phyloP scores from a whole-genome alignment of 2,329 filamentous ascomycete genomes.

The Dothiorella sarmentorum region DNA sequence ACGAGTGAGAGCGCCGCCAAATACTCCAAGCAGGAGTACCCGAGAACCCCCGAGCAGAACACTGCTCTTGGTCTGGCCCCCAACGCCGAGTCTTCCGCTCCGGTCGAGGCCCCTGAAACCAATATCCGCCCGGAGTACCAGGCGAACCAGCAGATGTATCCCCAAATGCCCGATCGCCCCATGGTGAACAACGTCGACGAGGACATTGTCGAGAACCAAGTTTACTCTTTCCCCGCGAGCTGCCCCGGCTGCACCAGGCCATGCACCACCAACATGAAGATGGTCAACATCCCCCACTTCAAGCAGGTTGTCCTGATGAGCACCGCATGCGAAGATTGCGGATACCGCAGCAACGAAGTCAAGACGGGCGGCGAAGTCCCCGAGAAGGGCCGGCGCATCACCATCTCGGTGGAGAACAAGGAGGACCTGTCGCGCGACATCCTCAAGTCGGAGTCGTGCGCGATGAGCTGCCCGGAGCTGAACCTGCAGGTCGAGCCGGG shows the following conservation, averaged over 20 bases:
- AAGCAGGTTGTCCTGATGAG: constrained; percentile 96
- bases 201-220: constrained; percentile 87
- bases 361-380: constrained; percentile 95
- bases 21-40: constrained; percentile 82
- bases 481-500: constrained; percentile 85
- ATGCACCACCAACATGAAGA: constrained; percentile 95
- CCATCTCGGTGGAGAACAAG: constrained; percentile 63
- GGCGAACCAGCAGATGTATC: constrained; percentile 43
- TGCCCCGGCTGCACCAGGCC: constrained; percentile 87
- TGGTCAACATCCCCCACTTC: constrained; percentile 97
- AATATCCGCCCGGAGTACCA: constrained; percentile 54
- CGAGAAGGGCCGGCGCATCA: constrained; percentile 79
- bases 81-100: constrained; percentile 34
- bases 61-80: constrained; percentile 71
- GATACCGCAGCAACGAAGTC: constrained; percentile 93
- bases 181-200: constrained; percentile 50
- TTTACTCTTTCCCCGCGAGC: constrained; percentile 86
- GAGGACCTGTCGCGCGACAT: constrained; percentile 87
- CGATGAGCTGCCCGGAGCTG: constrained; percentile 81
- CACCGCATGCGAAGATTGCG: constrained; percentile 86
- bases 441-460: constrained; percentile 92
- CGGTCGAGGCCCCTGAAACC: constrained; percentile 52
- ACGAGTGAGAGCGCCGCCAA: constrained; percentile 74
- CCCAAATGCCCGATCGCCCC: constrained; percentile 36
- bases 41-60: constrained; percentile 81